These are phyloP conservation scores for Boechera divaricarpa DNA, from an alignment of 345 rosid genomes.

Conservation along the genomic window DNA sequence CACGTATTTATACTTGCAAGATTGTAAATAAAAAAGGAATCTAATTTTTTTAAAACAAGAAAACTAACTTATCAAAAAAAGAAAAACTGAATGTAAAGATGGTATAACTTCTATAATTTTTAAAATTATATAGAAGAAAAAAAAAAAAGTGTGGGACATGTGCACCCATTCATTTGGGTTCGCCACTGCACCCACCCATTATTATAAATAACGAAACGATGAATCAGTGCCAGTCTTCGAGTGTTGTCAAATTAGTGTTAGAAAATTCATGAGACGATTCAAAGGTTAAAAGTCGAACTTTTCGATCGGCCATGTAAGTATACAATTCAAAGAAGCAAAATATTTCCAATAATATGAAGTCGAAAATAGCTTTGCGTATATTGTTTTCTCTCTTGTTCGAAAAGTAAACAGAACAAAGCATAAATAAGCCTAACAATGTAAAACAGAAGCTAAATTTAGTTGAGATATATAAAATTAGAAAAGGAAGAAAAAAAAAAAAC, in stretches of 20 bases:
- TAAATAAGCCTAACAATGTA: slow-evolving; percentile 26
- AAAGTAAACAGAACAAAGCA: slow-evolving; percentile 15
- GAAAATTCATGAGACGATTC: not conserved
- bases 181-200: not conserved
- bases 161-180: too few species aligned
- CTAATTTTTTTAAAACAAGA: too few species aligned
- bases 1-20: too few species aligned
- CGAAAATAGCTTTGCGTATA: not conserved
- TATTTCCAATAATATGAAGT: not conserved
- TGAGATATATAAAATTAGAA: slow-evolving; percentile 23
- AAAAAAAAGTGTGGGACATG: too few species aligned
- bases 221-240: not conserved
- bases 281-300: slow-evolving; percentile 8
- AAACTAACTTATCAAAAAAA: too few species aligned
- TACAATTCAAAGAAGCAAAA: slow-evolving; percentile 31
- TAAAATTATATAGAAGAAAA: too few species aligned
- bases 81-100: too few species aligned
- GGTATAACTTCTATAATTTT: too few species aligned
- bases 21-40: too few species aligned
- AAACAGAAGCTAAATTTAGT: slow-evolving; percentile 20
- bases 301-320: not conserved
- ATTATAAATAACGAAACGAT: not conserved
- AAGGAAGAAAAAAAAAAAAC: not conserved
- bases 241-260: not conserved
- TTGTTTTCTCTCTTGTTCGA: slow-evolving; percentile 5